phyloP scores from a whole-genome alignment of 257 asterid genomes.

The Eustoma russellianum region DNA sequence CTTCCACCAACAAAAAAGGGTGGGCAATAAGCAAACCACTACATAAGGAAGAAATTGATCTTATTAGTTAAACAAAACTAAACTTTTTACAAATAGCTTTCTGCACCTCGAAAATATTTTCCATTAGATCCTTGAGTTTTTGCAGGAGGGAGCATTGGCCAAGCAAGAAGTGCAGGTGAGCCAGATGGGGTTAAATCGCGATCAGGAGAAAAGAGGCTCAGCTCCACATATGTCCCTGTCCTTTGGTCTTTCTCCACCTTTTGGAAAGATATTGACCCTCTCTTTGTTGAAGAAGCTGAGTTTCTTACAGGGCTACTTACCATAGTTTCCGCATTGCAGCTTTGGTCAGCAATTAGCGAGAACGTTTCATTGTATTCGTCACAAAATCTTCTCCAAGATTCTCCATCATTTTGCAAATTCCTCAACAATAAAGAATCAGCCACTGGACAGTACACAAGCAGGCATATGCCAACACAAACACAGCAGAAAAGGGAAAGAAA shows the following conservation, averaged over 20 bases:
- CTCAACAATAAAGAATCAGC: constrained; percentile 63
- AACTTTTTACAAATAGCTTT: constrained; percentile 42
- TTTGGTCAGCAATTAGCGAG: constrained; percentile 55
- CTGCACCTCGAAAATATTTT: constrained; percentile 41
- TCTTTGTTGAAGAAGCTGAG: constrained; percentile 30
- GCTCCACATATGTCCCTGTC: constrained; percentile 69
- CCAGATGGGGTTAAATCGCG: constrained; percentile 51
- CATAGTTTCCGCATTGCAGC: constrained; percentile 31
- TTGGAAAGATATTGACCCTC: constrained; percentile 56
- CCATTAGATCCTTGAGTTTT: constrained; percentile 20
- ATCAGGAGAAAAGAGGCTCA: constrained; percentile 58
- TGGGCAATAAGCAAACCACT: no score
- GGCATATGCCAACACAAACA: constrained; percentile 48
- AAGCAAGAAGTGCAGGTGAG: constrained; percentile 53
- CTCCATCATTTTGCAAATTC: constrained; percentile 40
- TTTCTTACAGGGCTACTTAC: constrained; percentile 30
- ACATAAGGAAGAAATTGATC: constrained; percentile 18
- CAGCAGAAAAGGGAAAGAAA: constrained; percentile 63
- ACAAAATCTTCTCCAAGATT: constrained; percentile 30
- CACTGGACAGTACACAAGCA: constrained; percentile 64
- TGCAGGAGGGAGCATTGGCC: constrained; percentile 47
- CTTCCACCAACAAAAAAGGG: constrained; percentile 11
- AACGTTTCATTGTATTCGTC: constrained; percentile 41
- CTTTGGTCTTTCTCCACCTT: constrained; percentile 36
- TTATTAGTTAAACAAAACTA: constrained; percentile 21